phyloP scores from a whole-genome alignment of 148 eudicot species.

The Amaranthus palmeri region DNA sequence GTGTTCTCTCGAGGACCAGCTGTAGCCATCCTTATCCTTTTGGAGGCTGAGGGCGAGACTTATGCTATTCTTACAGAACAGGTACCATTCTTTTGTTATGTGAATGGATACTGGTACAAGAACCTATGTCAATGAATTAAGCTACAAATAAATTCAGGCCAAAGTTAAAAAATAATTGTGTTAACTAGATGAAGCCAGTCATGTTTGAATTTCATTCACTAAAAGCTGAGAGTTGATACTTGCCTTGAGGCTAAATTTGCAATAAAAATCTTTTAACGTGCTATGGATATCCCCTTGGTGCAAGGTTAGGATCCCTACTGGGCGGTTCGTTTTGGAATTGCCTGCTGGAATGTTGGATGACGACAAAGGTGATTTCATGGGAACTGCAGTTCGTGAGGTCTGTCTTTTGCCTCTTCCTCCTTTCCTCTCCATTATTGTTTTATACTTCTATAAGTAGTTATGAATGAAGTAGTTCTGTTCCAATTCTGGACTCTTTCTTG shows the following conservation, averaged over 20 bases:
- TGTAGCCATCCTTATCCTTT: slow-evolving; percentile 84
- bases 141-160: background rate
- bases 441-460: background rate
- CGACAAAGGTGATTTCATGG: slow-evolving; percentile 81
- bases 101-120: background rate
- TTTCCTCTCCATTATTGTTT: background rate
- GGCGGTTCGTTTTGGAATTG: slow-evolving; percentile 74
- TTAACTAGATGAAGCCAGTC: background rate
- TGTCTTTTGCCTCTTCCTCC: slow-evolving; percentile 19
- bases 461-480: background rate
- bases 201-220: background rate
- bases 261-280: background rate
- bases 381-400: slow-evolving; percentile 96
- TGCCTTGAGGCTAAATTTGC: background rate
- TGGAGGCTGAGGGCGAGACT: slow-evolving; percentile 86
- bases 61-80: slow-evolving; percentile 91
- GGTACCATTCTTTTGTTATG: slow-evolving; percentile 31
- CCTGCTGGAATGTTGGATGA: slow-evolving; percentile 99
- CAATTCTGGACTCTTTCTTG: background rate
- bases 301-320: slow-evolving; percentile 95
- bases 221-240: background rate
- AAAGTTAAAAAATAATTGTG: background rate
- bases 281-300: slow-evolving; percentile 21
- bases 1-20: slow-evolving; percentile 99
- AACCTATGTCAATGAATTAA: background rate